Evolutionary conservation across 1,139 yeast species (phyloP).

Genomic region (Pichia sp.): DNA sequence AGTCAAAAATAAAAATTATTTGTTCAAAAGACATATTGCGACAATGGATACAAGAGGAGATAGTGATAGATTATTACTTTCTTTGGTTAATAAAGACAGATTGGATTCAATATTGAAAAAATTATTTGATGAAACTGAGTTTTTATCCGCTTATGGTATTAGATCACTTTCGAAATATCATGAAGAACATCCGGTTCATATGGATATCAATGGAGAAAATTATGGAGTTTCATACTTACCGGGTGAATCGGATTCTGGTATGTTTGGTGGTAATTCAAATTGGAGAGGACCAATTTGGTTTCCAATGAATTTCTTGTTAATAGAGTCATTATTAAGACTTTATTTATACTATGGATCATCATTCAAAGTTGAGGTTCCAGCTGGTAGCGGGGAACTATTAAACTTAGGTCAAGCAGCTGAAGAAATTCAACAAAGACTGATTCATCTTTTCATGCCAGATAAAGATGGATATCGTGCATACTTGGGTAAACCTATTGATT

Average conservation of each 20-base stretch:
- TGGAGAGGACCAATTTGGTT: slow-evolving; percentile 99
- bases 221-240: slow-evolving; percentile 78
- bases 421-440: slow-evolving; percentile 81
- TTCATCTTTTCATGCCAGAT: slow-evolving; percentile 71
- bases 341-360: slow-evolving; percentile 86
- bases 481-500: slow-evolving; percentile 41
- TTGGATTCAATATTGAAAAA: slow-evolving; percentile 68
- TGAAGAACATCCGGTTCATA: slow-evolving; percentile 76
- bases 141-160: slow-evolving; percentile 80
- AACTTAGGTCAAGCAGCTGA: slow-evolving; percentile 92
- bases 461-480: slow-evolving; percentile 69
- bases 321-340: slow-evolving; percentile 85
- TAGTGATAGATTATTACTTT: slow-evolving; percentile 75
- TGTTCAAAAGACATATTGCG: slow-evolving; percentile 86
- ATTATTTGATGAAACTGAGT: slow-evolving; percentile 86
- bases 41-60: slow-evolving; percentile 81
- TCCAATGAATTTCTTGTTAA: slow-evolving; percentile 82
- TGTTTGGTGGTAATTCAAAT: slow-evolving; percentile 96
- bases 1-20: slow-evolving; percentile 58
- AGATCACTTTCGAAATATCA: slow-evolving; percentile 87
- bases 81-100: slow-evolving; percentile 79
- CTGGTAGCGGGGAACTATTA: slow-evolving; percentile 73
- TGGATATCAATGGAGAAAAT: slow-evolving; percentile 76
- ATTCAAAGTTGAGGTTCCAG: slow-evolving; percentile 85
- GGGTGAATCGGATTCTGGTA: slow-evolving; percentile 90